Evolutionary conservation across 495 filamentous ascomycete species (phyloP).

Genomic region (Talaromyces thailandensis): DNA sequence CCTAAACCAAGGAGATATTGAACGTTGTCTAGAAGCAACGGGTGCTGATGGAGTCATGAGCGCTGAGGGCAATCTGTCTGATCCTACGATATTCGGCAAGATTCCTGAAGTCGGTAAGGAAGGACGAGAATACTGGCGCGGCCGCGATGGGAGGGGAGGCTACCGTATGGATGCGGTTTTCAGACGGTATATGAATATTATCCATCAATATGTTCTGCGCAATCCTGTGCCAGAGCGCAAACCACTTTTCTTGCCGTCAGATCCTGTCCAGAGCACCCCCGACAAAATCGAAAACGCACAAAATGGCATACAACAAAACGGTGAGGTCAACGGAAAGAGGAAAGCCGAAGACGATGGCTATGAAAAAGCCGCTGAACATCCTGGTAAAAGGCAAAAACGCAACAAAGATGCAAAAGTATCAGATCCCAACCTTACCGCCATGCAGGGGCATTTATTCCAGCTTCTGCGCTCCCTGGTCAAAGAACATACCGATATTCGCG

Average conservation of each 20-base stretch:
- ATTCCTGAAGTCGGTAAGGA: slow-evolving; percentile 54
- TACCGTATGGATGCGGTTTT: slow-evolving; percentile 84
- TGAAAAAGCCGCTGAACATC: slow-evolving; percentile 25
- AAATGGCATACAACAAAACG: slow-evolving; percentile 21
- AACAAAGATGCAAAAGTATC: slow-evolving; percentile 36
- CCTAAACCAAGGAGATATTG: slow-evolving; percentile 72
- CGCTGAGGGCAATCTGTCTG: slow-evolving; percentile 86
- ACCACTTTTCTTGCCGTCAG: slow-evolving; percentile 68
- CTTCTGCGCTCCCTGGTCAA: slow-evolving; percentile 74
- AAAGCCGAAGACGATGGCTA: slow-evolving; percentile 22
- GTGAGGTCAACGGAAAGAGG: slow-evolving; percentile 21
- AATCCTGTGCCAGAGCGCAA: slow-evolving; percentile 49
- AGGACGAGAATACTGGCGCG: slow-evolving; percentile 75
- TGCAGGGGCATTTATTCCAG: slow-evolving; percentile 92
- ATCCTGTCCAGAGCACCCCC: slow-evolving; percentile 19
- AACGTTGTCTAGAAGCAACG: slow-evolving; percentile 69
- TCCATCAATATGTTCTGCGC: slow-evolving; percentile 66
- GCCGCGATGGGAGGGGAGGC: slow-evolving; percentile 70
- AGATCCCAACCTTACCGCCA: slow-evolving; percentile 67
- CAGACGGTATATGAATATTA: slow-evolving; percentile 80
- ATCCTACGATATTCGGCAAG: slow-evolving; percentile 76
- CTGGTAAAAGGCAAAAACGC: slow-evolving; percentile 56
- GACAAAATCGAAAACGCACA: background rate
- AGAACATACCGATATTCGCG: slow-evolving; percentile 68
- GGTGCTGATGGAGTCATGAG: slow-evolving; percentile 92